Evolutionary conservation across 306 rosid genomes (phyloP), one percentile per base, ranked within the genome.

Genomic region (Cicer cuneatum): DNA sequence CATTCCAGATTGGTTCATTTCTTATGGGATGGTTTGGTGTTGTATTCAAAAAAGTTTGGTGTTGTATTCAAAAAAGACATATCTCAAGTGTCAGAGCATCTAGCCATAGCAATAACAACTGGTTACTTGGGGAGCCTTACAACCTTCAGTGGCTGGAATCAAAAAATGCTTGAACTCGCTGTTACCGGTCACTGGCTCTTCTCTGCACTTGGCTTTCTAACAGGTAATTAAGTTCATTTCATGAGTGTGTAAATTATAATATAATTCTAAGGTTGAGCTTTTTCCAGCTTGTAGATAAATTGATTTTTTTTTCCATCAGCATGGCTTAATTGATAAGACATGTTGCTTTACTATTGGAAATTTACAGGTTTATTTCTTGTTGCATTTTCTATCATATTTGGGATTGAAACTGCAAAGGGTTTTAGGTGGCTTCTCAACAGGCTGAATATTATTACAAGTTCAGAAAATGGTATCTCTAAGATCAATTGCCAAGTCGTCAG

Each of bases 11-110:
- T 47, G 97, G 97, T 70, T 93, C 96, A 39, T 91, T 93, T 84
- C 79, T 89, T 42, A 91, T 93, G 98, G 97, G 98, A 47, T 91
- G 98, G 98, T 91, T 84, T 67, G n/a, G n/a, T n/a, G n/a, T n/a
- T n/a, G n/a, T n/a, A n/a, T n/a, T n/a, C n/a, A n/a, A n/a, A n/a
- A n/a, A n/a, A n/a, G n/a, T n/a, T n/a, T n/a, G 98, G 98, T 69
- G 83, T 91, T 62, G 93, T 84, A 51, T 91, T 91, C 85, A 93
- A 93, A 83, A 83, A 60, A 53, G 88, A 91, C 78, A 89, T 93
- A 75, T 78, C 87, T 40, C 40, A 42, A 1, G 66, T 89, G 49
- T 91, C 97, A 45, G 91, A 93, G 75, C 85, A 85, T 87, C 81
- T 91, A 29, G 88, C 91, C 19, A 87, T 93, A 65, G 96, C 90